Evolutionary conservation across 2,329 filamentous ascomycete genomes (phyloP), one percentile per base, ranked within the genome.

Genomic region (Aspergillus sp.): DNA sequence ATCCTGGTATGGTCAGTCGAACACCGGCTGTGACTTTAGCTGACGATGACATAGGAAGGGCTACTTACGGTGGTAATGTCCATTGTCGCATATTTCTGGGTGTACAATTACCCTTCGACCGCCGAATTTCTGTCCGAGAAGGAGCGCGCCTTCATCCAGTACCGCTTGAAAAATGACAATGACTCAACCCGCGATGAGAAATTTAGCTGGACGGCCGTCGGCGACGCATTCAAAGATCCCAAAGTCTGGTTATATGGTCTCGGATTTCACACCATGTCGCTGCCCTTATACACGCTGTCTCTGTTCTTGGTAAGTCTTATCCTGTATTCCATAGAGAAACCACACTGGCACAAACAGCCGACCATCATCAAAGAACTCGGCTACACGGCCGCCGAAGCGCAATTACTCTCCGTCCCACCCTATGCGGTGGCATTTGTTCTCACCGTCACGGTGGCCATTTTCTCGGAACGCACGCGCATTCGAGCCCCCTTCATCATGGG

Each of bases 221-320:
- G 73, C 24, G 78, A 84, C 18, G 89, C 90, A 0, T 72, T 91
- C 46, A 84, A 80, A 14, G 88, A 93, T 65, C 84, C 85, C 1
- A 91, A 88, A 69, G 87, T 87, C 67, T 91, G 86, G 87, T 79
- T 92, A 0, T 92, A 92, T 64, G 87, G 88, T 0, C 71, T 90
- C 0, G 84, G 82, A 0, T 91, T 90, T 66, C 89, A 92, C 70
- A 90, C 88, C 5, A 86, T 91, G 80, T 89, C 85, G 58, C 73
- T 92, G 80, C 86, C 74, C 75, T 26, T 67, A 20, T 79, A 79
- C 59, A 78, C 77, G 0, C 61, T 77, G 24, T 76, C 73, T 5
- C 69, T 74, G 6, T 77, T 77, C 54, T 55, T 79, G 57, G 70
- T 73, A 54, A 59, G 63, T 32, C 12, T 6, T 52, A 9, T 12